phyloP scores from a whole-genome alignment of 2,329 filamentous ascomycete species.

The Ceratocystis papillata region DNA sequence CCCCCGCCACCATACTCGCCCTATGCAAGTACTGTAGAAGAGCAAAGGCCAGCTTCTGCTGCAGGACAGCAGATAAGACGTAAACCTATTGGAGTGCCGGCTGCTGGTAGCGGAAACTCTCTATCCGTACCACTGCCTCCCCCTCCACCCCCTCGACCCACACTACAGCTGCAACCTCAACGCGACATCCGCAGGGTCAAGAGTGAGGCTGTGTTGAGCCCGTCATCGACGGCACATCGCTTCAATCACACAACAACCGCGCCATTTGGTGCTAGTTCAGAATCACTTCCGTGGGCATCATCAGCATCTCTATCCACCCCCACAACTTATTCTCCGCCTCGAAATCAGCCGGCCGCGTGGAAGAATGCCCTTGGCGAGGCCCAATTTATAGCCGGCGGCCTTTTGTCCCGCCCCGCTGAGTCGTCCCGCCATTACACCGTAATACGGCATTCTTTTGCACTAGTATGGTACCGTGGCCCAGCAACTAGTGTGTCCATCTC shows the following conservation, averaged over 20 bases:
- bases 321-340: neutral
- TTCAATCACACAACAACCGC: neutral
- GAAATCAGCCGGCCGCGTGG: conserved; percentile 30
- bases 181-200: conserved; percentile 20
- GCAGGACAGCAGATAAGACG: conserved; percentile 11
- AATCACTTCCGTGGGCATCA: neutral
- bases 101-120: neutral
- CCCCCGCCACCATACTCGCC: conserved; percentile 3
- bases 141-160: neutral
- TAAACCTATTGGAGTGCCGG: conserved; percentile 9
- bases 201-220: conserved; percentile 15
- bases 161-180: neutral
- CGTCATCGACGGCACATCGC: neutral
- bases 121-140: neutral
- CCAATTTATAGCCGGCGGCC: conserved; percentile 53
- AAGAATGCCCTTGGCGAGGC: conserved; percentile 46
- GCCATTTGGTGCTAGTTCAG: neutral
- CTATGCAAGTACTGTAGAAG: neutral
- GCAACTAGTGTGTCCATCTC: conserved; percentile 54
- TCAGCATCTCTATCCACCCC: neutral
- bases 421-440: conserved; percentile 56
- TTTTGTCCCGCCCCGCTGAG: conserved; percentile 52
- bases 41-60: neutral
- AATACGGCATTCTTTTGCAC: conserved; percentile 51
- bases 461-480: conserved; percentile 57